These are phyloP conservation scores for Fusarium sp. DNA, from an alignment of 2,329 filamentous ascomycete genomes.

Conservation along the genomic window DNA sequence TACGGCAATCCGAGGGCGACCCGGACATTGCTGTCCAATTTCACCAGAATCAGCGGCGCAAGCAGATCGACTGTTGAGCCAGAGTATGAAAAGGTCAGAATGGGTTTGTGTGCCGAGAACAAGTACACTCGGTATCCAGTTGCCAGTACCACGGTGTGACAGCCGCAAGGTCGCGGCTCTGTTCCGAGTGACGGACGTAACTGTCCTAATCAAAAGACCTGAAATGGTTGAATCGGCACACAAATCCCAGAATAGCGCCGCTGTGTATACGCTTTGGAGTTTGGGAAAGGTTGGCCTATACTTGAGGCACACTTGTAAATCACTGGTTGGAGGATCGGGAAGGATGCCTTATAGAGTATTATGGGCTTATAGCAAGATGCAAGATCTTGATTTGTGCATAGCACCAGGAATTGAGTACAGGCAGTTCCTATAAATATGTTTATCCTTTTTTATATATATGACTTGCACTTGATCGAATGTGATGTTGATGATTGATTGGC, in stretches of 20 bases:
- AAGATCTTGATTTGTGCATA: slow-evolving; percentile 37
- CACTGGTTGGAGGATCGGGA: slow-evolving; percentile 21
- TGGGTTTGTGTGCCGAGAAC: slow-evolving; percentile 24
- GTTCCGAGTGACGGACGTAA: slow-evolving; percentile 41
- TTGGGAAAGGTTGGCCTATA: slow-evolving; percentile 25
- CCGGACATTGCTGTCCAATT: slow-evolving; percentile 25
- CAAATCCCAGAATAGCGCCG: slow-evolving; percentile 20
- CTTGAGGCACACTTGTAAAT: slow-evolving; percentile 33
- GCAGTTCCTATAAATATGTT: slow-evolving; percentile 29
- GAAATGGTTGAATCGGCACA: slow-evolving; percentile 43
- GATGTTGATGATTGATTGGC: slow-evolving; percentile 29
- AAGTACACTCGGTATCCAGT: slow-evolving; percentile 31
- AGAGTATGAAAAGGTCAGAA: slow-evolving; percentile 26
- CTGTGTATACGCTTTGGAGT: slow-evolving; percentile 32
- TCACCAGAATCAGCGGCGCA: slow-evolving; percentile 27
- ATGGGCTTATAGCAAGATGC: slow-evolving; percentile 31
- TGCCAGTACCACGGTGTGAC: slow-evolving; percentile 44
- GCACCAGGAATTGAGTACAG: slow-evolving; percentile 32
- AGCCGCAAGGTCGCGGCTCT: slow-evolving; percentile 42
- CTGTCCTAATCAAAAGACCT: slow-evolving; percentile 39
- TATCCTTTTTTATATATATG: slow-evolving; percentile 1
- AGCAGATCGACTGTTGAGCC: slow-evolving; percentile 28
- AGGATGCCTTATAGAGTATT: slow-evolving; percentile 27
- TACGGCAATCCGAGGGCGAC: slow-evolving; percentile 39
- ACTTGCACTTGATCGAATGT: neutral